Percentiles rank a stretch among this genome's conserved stretches.
These are phyloP conservation scores for Myrica gale DNA, from an alignment of 306 rosid species.

Conservation along the genomic window DNA sequence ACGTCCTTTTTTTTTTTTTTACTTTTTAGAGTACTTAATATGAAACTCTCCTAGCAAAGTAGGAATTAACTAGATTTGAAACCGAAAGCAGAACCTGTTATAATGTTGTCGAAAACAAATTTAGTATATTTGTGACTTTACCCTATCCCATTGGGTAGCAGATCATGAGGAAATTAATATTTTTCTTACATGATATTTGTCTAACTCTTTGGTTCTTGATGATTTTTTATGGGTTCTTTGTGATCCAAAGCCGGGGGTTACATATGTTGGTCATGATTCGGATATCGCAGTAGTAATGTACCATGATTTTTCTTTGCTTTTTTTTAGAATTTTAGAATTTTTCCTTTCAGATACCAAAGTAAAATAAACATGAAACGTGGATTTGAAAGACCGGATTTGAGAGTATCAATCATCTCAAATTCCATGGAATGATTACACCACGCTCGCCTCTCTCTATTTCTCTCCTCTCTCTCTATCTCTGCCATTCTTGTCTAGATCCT, in stretches of 20 bases:
- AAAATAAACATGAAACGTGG: constrained; percentile 1
- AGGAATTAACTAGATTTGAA: not conserved
- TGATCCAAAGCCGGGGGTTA: not conserved
- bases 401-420: constrained; percentile 27
- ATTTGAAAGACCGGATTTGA: constrained; percentile 16
- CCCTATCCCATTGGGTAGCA: not conserved
- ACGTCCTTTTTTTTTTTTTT: not conserved
- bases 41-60: not conserved
- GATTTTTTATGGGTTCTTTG: not conserved
- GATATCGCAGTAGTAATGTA: no score
- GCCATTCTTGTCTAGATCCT: constrained; percentile 29
- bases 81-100: constrained; percentile 6
- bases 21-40: not conserved
- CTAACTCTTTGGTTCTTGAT: not conserved
- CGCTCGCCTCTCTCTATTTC: constrained; percentile 14
- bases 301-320: not conserved
- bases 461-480: not conserved
- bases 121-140: not conserved
- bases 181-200: not conserved
- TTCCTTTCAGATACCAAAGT: not conserved
- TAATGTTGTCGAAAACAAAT: constrained; percentile 1
- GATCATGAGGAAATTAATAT: not conserved
- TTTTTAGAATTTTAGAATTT: not conserved
- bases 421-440: constrained; percentile 49
- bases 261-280: not conserved